A percentile compares a stretch with the other conserved stretches of the same genome.
phyloP scores from a whole-genome alignment of 805 yeast genomes.

The Lipomyces oligophaga region DNA sequence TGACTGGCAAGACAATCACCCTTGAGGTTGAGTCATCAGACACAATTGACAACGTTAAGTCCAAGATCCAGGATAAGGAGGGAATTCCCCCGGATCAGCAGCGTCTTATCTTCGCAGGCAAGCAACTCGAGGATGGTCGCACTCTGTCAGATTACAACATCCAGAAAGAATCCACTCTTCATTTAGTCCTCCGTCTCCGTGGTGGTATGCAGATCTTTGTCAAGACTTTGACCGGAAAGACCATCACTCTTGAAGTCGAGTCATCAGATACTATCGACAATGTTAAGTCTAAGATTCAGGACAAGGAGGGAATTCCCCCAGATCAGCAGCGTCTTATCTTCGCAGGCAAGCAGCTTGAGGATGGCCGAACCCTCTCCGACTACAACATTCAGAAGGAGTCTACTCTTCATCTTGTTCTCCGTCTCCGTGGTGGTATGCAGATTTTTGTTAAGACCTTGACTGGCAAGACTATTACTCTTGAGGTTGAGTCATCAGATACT shows the following conservation, averaged over 20 bases:
- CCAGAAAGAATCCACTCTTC: constrained; percentile 87
- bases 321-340: constrained; percentile 96
- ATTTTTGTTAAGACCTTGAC: constrained; percentile 86
- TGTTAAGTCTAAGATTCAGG: constrained; percentile 95
- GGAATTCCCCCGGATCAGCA: constrained; percentile 97
- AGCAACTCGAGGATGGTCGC: constrained; percentile 93
- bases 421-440: constrained; percentile 99
- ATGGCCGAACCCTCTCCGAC: constrained; percentile 92
- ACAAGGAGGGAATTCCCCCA: constrained; percentile 97
- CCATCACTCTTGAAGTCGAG: constrained; percentile 89
- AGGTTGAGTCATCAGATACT: constrained; percentile 91
- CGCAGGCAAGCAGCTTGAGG: constrained; percentile 51
- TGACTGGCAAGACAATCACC: constrained; percentile 88
- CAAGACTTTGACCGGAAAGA: constrained; percentile 85
- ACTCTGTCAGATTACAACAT: constrained; percentile 92
- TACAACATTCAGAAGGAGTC: constrained; percentile 99
- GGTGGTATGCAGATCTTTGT: constrained; percentile 94
- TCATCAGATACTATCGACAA: constrained; percentile 97
- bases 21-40: constrained; percentile 89
- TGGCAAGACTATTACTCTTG: constrained; percentile 84
- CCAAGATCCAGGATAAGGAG: constrained; percentile 94
- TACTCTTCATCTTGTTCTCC: constrained; percentile 88
- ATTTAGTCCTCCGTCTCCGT: constrained; percentile 80
- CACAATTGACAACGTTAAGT: constrained; percentile 91
- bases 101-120: constrained; percentile 92